Percentiles rank a stretch among this genome's conserved stretches.
Conservation (phyloP, 2,329 filamentous ascomycete genomes). For the Bipolaris sorokiniana region DNA sequence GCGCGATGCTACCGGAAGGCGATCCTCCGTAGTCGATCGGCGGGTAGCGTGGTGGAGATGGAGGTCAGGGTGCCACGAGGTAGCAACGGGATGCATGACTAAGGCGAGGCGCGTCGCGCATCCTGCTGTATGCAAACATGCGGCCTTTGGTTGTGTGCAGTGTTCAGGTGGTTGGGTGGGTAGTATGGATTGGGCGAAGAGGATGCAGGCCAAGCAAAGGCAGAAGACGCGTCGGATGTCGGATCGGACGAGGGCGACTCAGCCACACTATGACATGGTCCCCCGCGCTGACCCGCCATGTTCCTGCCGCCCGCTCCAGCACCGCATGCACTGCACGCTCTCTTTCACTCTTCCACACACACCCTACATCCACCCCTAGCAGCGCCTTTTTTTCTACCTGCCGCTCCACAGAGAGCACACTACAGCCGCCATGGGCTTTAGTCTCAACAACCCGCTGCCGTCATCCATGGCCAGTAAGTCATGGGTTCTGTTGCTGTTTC, state of each 20-base stretch:
- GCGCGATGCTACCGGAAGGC: not conserved
- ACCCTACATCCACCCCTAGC: not conserved
- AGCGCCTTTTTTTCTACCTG: not conserved
- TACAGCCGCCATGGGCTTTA: slow-evolving; percentile 50
- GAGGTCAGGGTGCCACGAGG: not conserved
- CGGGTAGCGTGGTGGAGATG: not conserved
- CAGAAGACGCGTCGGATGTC: not conserved
- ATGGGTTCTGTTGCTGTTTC: not conserved
- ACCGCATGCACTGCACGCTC: slow-evolving; percentile 2
- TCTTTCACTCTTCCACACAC: not conserved
- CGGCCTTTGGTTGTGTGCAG: no score
- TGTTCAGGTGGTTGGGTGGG: no score
- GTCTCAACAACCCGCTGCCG: slow-evolving; percentile 62
- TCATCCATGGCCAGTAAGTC: slow-evolving; percentile 60
- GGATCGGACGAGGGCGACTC: slow-evolving; percentile 3
- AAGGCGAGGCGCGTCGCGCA: not conserved
- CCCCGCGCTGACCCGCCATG: slow-evolving; percentile 9
- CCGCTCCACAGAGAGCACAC: not conserved
- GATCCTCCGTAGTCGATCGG: not conserved
- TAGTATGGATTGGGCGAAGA: no score
- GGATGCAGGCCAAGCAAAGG: not conserved
- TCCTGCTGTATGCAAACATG: not conserved
- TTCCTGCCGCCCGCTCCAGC: slow-evolving; percentile 6
- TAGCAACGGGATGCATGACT: not conserved
- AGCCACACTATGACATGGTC: slow-evolving; percentile 18